Evolutionary conservation across 805 yeast genomes (phyloP), one percentile per base, ranked within the genome.

Genomic region (Myxozyma nipponensis): DNA sequence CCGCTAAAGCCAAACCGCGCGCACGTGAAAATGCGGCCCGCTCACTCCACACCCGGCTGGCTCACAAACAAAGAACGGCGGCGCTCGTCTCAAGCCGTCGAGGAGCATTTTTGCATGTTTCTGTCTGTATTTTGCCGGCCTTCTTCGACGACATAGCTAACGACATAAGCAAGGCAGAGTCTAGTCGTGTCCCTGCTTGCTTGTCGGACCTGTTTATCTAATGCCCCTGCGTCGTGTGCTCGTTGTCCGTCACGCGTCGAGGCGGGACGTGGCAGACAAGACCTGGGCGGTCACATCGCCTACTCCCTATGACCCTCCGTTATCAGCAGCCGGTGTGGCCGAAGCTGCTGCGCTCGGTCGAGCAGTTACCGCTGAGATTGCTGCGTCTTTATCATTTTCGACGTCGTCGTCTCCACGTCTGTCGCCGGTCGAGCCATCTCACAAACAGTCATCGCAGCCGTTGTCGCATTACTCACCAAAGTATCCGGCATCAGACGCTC

Each of bases 271-370:
- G 7, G 63, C 47, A 13, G 67, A 67, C 48, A 50, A 52, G 37
- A 24, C 43, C n/a, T 69, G 73, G 73, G 47, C 44, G 22, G 42
- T 39, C 30, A 50, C 65, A 3, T 60, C 68, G 13, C 66, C 70
- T 2, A 58, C 64, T 17, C 71, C 73, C 13, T 70, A 69, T 58
- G 72, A 69, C 52, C 61, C 73, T 5, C 73, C 73, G 3, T 59
- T 69, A 43, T 57, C 68, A 3, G 57, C 46, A n/a, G 23, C 39
- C 25, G 71, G 71, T 4, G 26, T 46, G n/a, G 50, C 32, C 17
- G 68, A 66, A 42, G 65, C 70, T 13, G 43, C 36, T 15, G 54
- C 54, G 23, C 50, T 61, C n/a, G 71, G 66, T 26, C 46, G 44
- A n/a, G 54, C 52, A 21, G 32, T 55, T 21, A 42, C 38, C 24